phyloP scores from a whole-genome alignment of 2,329 filamentous ascomycete species.

The Aspergillus transmontanensis region DNA sequence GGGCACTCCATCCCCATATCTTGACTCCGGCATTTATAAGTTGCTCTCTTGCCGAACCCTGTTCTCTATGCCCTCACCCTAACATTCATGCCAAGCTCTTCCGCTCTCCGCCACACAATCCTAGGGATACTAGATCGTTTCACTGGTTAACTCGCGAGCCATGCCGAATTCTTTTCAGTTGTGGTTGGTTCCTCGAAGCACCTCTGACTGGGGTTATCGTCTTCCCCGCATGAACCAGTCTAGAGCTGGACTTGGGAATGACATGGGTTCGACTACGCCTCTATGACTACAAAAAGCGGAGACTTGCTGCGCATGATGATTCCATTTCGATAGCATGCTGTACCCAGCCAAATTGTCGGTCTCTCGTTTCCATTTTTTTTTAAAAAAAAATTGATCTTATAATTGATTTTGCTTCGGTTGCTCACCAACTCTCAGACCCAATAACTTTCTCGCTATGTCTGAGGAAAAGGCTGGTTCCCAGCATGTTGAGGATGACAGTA shows the following conservation, averaged over 20 bases:
- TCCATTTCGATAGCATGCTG: neutral
- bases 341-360: neutral
- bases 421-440: neutral
- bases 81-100: neutral
- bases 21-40: neutral
- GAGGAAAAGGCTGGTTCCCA: neutral
- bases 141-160: neutral
- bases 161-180: neutral
- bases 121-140: neutral
- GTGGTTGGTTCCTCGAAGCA: neutral
- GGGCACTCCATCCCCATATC: neutral
- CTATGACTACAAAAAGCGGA: neutral
- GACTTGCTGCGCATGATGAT: neutral
- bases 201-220: neutral
- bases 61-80: neutral
- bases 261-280: neutral
- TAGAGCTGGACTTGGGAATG: neutral
- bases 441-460: neutral
- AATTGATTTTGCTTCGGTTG: neutral
- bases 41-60: neutral
- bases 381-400: no score
- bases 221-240: neutral
- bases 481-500: neutral
- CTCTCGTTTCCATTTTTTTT: neutral
- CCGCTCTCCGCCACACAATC: neutral